Percentiles rank a stretch among this genome's conserved stretches.
Conservation (phyloP, 352 stramenopile species). For the Phytophthora sp. region DNA sequence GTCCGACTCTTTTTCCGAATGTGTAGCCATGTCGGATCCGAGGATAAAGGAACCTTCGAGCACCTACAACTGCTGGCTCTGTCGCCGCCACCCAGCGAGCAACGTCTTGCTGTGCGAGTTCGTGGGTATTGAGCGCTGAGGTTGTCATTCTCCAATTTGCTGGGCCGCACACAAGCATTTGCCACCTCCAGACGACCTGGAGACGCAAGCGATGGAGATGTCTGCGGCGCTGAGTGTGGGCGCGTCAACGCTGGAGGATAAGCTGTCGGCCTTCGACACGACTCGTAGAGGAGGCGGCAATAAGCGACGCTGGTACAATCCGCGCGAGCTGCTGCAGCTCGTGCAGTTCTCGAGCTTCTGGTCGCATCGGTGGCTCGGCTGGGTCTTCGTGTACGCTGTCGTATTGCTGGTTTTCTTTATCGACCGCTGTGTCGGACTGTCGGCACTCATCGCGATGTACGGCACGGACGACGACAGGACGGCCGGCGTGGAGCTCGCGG, state of each 20-base stretch:
- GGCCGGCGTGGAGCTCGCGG: slow-evolving; percentile 6
- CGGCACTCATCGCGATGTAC: slow-evolving; percentile 34
- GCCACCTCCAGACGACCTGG: neutral
- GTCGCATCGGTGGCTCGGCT: slow-evolving; percentile 37
- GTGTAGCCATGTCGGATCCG: too few species aligned
- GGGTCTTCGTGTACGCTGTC: slow-evolving; percentile 39
- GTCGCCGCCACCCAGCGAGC: too few species aligned
- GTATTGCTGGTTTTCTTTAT: slow-evolving; percentile 42
- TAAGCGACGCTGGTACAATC: slow-evolving; percentile 7
- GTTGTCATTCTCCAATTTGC: slow-evolving; percentile 17
- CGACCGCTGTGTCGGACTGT: slow-evolving; percentile 25
- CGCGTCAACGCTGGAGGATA: slow-evolving; percentile 1
- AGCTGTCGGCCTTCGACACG: slow-evolving; percentile 12
- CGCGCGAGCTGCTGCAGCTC: slow-evolving; percentile 11
- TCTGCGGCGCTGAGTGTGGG: slow-evolving; percentile 16
- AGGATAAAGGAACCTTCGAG: too few species aligned
- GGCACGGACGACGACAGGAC: slow-evolving; percentile 18
- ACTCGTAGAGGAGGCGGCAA: slow-evolving; percentile 6
- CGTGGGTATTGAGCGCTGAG: too few species aligned
- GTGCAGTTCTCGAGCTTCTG: slow-evolving; percentile 20
- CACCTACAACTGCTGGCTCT: too few species aligned
- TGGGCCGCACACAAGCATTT: neutral
- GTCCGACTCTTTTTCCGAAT: too few species aligned
- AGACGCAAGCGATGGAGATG: slow-evolving; percentile 7
- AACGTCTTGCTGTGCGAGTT: too few species aligned